Base-by-base conservation (phyloP, 352 stramenopile genomes). In the Phytopythium vexans region DNA sequence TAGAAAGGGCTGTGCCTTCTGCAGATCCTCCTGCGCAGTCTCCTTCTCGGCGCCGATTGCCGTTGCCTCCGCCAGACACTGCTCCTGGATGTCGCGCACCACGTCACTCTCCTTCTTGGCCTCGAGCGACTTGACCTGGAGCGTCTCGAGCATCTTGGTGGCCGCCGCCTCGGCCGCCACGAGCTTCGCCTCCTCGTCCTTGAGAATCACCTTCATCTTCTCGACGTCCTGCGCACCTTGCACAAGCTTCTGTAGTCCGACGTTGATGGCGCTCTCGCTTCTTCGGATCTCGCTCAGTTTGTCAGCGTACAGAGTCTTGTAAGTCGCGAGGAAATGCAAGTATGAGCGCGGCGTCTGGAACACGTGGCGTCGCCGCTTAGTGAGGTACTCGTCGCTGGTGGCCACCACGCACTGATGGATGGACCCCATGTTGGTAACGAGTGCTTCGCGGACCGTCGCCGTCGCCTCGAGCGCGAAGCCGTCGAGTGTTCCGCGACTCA, bases 81-180 rank as follows among this genome's bases (percentile, higher is more conserved):
- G 75, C 42, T 94, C 77, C 33, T 94, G 95, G 43, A 97, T 96
- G 44, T 92, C 78, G 37, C 75, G 66, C 0, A 97, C 88, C 8
- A 89, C 72, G 47, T 96, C 88, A 46, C 81, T 90, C 62, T 97
- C 89, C 54, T 95, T 93, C 63, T 97, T 96, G 6, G 90, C 91
- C 47, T 92, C 89, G 10, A 89, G 65, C 8, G 74, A 88, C 52
- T 88, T 87, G 42, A 92, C 64, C 37, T 92, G 74, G 12, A 93
- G 60, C 1, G 60, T 85, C 62, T 91, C 81, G 14, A 95, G 62
- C 80, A 92, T 94, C 49, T 86, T 82, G 43, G 92, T 96, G 1
- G 88, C 88, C 2, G 76, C 78, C 2, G 77, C 71, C 56, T 97
- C 85, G 2, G 89, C 88, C 10, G 81, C 54, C 11, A 87, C 81